Conservation (phyloP, 768 basidiomycete genomes). For the Trametes cubensis region DNA sequence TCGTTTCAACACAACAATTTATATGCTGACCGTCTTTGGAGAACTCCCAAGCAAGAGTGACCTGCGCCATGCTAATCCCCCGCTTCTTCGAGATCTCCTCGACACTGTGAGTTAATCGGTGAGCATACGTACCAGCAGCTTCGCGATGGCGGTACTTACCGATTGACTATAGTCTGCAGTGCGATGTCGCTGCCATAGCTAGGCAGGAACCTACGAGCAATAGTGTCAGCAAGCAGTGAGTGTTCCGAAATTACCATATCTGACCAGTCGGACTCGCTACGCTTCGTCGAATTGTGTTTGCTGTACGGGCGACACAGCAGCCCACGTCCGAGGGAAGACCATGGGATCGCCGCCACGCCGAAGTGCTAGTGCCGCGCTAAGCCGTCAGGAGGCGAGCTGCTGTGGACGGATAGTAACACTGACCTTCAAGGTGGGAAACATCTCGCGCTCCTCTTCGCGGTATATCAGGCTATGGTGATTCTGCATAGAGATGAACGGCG, state of each 20-base stretch:
- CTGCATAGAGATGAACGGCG: constrained; percentile 67
- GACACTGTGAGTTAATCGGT: constrained; percentile 23
- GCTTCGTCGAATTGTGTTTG: constrained; percentile 26
- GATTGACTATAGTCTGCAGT: constrained; percentile 20
- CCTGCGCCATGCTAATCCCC: constrained; percentile 44
- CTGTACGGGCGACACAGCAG: constrained; percentile 33
- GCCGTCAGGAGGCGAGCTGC: neutral
- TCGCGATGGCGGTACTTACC: constrained; percentile 3
- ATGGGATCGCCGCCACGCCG: constrained; percentile 43
- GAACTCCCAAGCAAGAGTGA: constrained; percentile 42
- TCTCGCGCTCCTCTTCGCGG: constrained; percentile 62
- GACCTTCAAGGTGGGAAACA: constrained; percentile 50
- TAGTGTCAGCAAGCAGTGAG: neutral
- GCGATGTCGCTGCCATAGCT: constrained; percentile 8
- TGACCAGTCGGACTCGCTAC: constrained; percentile 32
- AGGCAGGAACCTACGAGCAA: constrained; percentile 9
- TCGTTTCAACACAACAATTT: neutral
- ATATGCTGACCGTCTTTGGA: constrained; percentile 21
- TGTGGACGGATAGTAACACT: neutral
- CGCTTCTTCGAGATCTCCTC: constrained; percentile 45
- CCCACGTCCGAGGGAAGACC: constrained; percentile 42
- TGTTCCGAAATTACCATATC: neutral
- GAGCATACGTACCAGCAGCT: too few species aligned
- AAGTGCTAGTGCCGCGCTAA: constrained; percentile 11
- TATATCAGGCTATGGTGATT: constrained; percentile 59